Evolutionary conservation across 2,329 filamentous ascomycete genomes (phyloP), one percentile per base, ranked within the genome.

Genomic region (Periglandula ipomoeae): DNA sequence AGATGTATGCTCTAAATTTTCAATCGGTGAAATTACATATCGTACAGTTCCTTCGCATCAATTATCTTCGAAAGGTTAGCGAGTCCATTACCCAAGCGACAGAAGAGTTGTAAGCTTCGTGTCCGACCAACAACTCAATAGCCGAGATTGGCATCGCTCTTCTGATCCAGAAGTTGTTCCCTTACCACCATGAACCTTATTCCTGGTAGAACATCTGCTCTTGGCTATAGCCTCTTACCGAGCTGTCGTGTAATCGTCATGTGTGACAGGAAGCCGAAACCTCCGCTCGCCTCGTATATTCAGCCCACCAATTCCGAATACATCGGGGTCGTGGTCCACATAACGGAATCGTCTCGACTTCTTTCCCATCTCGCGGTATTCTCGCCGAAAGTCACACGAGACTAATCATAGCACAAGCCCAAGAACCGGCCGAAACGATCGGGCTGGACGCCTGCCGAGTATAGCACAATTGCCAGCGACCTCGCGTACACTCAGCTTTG

Each of bases 211-310:
- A 15, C 13, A 15, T 15, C 30, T 7, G n/a, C 30, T 5, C 13
- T 34, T n/a, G 32, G 6, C 5, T n/a, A 34, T 34, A n/a, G 32
- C 8, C 8, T 34, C 32, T n/a, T n/a, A n/a, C n/a, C n/a, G n/a
- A n/a, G 32, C 32, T n/a, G n/a, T n/a, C 13, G 22, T 15, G 26
- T 40, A 26, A 26, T 23, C 15, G 19, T 19, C 23, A 15, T 39
- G 27, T 35, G 46, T 47, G 46, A 30, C 26, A 47, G 26, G 19
- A 19, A 17, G 42, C 46, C 7, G 32, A 47, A 9, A 26, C 24
- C 38, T 41, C 24, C 15, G 37, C 46, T 47, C 46, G 46, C 46
- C 46, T 47, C 46, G 22, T 32, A 13, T 19, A n/a, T 15, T n/a
- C n/a, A n/a, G n/a, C n/a, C n/a, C n/a, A n/a, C n/a, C n/a, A n/a